Conservation (phyloP, 495 filamentous ascomycete species). For the Penicillium salamii region DNA sequence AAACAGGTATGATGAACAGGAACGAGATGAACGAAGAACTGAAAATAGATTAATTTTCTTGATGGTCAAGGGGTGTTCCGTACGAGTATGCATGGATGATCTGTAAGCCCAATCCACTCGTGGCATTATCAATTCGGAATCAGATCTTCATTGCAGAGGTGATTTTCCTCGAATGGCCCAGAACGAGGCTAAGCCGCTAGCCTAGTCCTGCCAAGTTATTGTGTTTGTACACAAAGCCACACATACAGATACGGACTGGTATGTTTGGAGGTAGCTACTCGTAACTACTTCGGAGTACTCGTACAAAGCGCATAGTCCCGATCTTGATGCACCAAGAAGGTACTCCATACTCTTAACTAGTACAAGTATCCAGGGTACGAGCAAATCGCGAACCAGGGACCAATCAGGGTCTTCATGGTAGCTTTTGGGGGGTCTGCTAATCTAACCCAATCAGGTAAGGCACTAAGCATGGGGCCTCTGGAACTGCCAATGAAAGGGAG, state of each 20-base stretch:
- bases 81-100: neutral
- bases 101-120: constrained; percentile 1
- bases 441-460: constrained; percentile 3
- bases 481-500: constrained; percentile 1
- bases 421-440: neutral
- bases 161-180: neutral
- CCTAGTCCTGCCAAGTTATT: neutral
- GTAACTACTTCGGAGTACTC: no score
- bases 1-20: neutral
- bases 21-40: neutral
- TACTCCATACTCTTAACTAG: no score
- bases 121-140: neutral
- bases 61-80: constrained; percentile 3
- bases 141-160: constrained; percentile 7
- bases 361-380: no score
- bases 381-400: neutral
- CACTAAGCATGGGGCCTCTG: constrained; percentile 17
- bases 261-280: no score
- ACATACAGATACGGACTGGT: no score
- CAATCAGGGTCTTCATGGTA: neutral
- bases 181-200: neutral
- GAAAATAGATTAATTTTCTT: neutral
- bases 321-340: no score
- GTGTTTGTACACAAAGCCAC: neutral
- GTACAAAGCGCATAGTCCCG: no score